Percentiles rank a stretch among this genome's conserved stretches.
These are phyloP conservation scores for Umbelopsis ramanniana DNA, from an alignment of 192 early-diverging fungal genomes.

Conservation along the genomic window DNA sequence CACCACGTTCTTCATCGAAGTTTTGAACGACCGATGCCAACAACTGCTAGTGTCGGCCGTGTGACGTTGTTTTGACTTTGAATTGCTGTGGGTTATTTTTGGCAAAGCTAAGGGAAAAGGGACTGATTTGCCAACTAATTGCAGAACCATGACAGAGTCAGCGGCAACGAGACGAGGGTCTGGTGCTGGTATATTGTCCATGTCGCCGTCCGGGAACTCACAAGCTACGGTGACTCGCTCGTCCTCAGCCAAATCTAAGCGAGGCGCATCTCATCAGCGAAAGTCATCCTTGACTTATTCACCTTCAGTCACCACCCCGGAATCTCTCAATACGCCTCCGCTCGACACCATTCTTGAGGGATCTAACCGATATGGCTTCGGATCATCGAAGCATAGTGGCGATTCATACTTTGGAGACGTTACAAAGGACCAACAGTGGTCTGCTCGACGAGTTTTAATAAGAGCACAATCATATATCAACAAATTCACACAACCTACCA, in stretches of 20 bases:
- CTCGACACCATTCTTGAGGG: slow-evolving; percentile 2
- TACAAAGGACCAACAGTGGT: neutral
- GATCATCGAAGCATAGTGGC: neutral
- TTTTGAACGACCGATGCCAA: no score
- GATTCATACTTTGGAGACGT: slow-evolving; percentile 2
- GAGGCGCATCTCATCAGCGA: slow-evolving; percentile 30
- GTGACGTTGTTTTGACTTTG: slow-evolving; percentile 16
- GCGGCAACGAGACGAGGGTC: slow-evolving; percentile 8
- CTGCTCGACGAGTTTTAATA: neutral
- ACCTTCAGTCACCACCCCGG: neutral
- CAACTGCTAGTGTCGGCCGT: no score
- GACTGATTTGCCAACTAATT: neutral
- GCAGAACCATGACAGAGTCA: slow-evolving; percentile 13
- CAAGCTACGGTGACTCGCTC: slow-evolving; percentile 26
- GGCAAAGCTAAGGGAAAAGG: neutral
- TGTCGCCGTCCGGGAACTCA: neutral
- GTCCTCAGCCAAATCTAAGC: slow-evolving; percentile 28
- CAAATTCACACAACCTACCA: neutral
- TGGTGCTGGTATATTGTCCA: neutral
- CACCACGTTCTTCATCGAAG: no score
- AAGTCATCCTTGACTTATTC: slow-evolving; percentile 24
- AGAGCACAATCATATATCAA: slow-evolving; percentile 6
- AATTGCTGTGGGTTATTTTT: neutral
- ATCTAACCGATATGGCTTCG: neutral
- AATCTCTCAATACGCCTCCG: slow-evolving; percentile 6